Evolutionary conservation across 2,329 filamentous ascomycete species (phyloP), one percentile per base, ranked within the genome.

Genomic region (Paecilomyces variotii): DNA sequence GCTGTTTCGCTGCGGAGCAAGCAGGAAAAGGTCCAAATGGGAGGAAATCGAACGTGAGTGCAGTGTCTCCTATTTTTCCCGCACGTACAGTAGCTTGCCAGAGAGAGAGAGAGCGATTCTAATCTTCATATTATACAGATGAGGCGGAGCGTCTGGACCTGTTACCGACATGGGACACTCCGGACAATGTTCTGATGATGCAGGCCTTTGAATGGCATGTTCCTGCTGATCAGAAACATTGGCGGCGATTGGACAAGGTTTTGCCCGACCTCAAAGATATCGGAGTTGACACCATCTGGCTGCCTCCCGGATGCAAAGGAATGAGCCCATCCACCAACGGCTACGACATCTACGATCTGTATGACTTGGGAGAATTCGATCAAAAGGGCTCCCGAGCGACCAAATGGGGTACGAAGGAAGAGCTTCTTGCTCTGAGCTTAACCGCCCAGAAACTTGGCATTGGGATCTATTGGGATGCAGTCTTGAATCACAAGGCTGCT

Each of bases 151-250:
- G 63, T 39, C 61, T 67, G n/a, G 65, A 70, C 56, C 60, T 70
- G 35, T 56, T 64, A 9, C 60, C 65, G 35, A 71, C 71, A 61
- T 73, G 71, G 71, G 61, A 64, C 54, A 63, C 66, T 3, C 64
- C 68, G 9, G 69, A 74, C 52, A 75, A 75, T 53, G 53, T 59
- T 14, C 81, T 84, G 56, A 82, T 90, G 74, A 80, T 90, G 64
- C 86, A 90, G 71, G 84, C 79, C 11, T 90, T 89, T 68, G 87
- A 90, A 75, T 90, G 87, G 87, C 85, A 90, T 67, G 79, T 84
- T 3, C 84, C 85, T 2, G 80, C 81, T 51, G 82, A 86, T 62
- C 72, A 80, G 56, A 73, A 78, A 54, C 86, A 89, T 71, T 89
- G 84, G 82, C 73, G 77, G 35, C 82, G 85, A 7, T 79, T 89